Conservation (phyloP, 2,329 filamentous ascomycete genomes). For the Coleophoma cylindrospora region DNA sequence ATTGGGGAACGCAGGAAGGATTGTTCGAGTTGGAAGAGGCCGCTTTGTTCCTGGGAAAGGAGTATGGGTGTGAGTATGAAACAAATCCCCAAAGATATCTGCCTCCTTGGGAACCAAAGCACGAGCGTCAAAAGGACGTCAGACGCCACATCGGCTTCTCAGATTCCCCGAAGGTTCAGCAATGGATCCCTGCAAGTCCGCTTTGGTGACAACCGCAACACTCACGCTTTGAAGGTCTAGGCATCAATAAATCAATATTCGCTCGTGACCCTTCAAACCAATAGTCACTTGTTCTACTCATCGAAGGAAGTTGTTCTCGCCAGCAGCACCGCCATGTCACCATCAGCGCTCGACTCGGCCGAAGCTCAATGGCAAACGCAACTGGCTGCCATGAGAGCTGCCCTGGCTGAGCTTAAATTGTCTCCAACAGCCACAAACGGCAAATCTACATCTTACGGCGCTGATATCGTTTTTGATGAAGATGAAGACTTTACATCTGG, state of each 20-base stretch:
- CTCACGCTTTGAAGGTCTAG: neutral
- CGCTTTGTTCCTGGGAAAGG: neutral
- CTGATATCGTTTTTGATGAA: slow-evolving; percentile 59
- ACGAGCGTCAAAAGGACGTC: neutral
- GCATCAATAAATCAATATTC: too few species aligned
- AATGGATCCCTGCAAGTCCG: neutral
- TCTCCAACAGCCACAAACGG: slow-evolving; percentile 33
- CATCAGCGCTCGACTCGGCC: slow-evolving; percentile 14
- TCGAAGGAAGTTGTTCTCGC: neutral
- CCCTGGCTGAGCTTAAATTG: slow-evolving; percentile 68
- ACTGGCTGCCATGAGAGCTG: slow-evolving; percentile 78
- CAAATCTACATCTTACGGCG: slow-evolving; percentile 43
- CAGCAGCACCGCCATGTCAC: slow-evolving; percentile 8
- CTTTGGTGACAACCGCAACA: neutral
- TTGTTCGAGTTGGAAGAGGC: neutral
- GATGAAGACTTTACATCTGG: slow-evolving; percentile 49
- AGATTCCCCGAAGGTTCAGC: neutral
- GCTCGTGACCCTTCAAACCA: too few species aligned
- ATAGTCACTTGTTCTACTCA: too few species aligned
- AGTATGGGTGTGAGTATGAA: neutral
- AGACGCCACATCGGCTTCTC: neutral
- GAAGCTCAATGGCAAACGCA: slow-evolving; percentile 78
- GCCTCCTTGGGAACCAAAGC: neutral
- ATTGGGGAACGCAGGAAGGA: neutral
- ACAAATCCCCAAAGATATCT: neutral